Base-by-base conservation (phyloP, 1,284 basidiomycete genomes). In the Ceratobasidium sp. region DNA sequence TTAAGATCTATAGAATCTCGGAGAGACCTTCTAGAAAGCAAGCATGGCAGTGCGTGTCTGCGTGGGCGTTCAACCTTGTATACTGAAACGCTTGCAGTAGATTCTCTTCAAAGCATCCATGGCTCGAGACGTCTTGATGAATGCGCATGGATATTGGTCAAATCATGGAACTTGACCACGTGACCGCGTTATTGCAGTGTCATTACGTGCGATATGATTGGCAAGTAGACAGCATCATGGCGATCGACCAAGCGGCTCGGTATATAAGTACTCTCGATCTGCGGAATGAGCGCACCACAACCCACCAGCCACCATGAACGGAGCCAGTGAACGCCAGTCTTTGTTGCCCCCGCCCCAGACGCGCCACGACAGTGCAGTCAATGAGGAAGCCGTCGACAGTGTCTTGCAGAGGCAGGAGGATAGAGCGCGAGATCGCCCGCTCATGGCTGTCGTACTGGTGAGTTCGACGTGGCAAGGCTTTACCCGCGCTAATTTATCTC, bases 241-340 rank as follows among this genome's bases (percentile, higher is more conserved):
- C 47, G 62, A 64, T 64, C 62, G 62, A 47, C 18, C 59, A 47
- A 23, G 43, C 63, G 28, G 63, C 30, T 21, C 32, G n/a, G 13
- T 54, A 66, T 66, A 66, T 35, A 66, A 43, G 11, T 32, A 13
- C 30, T 2, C 47, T 43, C 32, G 21, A 43, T 18, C 16, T 7
- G 50, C 30, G n/a, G 14, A n/a, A n/a, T n/a, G n/a, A n/a, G 11
- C 32, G n/a, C 14, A n/a, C 14, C 18, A 7, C 47, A 23, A 32
- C 47, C 8, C 11, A 18, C 16, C 26, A 28, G 57, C 66, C 66
- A 69, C 43, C 50, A 69, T 69, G 66, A 69, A 69, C 66, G 66
- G 52, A 47, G n/a, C 52, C 50, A n/a, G 21, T n/a, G 66, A 69
- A 35, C 66, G 66, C 50, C 52, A 69, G 13, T 41, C 52, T 1